Percentiles rank a stretch among this genome's conserved stretches.
Conservation (phyloP, 495 filamentous ascomycete species). For the Aspergillus olivimuriae region DNA sequence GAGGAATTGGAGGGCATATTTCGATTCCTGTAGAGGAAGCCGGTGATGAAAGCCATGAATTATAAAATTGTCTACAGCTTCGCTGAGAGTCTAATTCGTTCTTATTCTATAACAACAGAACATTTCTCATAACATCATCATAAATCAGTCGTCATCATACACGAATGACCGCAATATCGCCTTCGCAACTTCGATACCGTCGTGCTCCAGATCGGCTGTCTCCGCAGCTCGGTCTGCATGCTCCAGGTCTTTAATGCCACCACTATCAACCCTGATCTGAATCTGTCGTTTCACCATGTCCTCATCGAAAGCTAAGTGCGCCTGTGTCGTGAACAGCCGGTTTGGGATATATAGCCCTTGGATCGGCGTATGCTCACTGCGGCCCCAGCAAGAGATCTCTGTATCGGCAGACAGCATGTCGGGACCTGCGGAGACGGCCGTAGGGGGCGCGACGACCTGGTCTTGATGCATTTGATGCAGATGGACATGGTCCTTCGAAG, state of each 20-base stretch:
- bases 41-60: no score
- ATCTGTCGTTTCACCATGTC: slow-evolving; percentile 20
- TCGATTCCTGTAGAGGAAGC: no score
- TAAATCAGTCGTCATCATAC: slow-evolving; percentile 10
- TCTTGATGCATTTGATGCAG: slow-evolving; percentile 22
- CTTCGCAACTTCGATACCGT: slow-evolving; percentile 20
- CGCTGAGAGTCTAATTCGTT: no score
- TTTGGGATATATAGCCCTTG: slow-evolving; percentile 17
- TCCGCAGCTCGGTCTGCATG: slow-evolving; percentile 18
- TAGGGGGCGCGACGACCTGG: slow-evolving; percentile 10
- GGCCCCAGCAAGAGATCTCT: slow-evolving; percentile 13
- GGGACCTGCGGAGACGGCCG: slow-evolving; percentile 7
- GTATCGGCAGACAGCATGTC: slow-evolving; percentile 9
- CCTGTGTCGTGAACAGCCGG: slow-evolving; percentile 17
- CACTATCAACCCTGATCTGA: slow-evolving; percentile 16
- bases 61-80: no score
- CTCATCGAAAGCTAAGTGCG: slow-evolving; percentile 19
- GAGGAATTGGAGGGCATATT: no score
- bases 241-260: slow-evolving; percentile 15
- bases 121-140: neutral
- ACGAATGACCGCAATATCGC: slow-evolving; percentile 15
- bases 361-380: slow-evolving; percentile 16
- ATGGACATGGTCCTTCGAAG: slow-evolving; percentile 6
- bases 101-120: no score
- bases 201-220: slow-evolving; percentile 18